Percentiles rank a stretch among this genome's conserved stretches.
These are phyloP conservation scores for Sugiyamaella qingdaonensis DNA, from an alignment of 805 yeast genomes.

Conservation along the genomic window DNA sequence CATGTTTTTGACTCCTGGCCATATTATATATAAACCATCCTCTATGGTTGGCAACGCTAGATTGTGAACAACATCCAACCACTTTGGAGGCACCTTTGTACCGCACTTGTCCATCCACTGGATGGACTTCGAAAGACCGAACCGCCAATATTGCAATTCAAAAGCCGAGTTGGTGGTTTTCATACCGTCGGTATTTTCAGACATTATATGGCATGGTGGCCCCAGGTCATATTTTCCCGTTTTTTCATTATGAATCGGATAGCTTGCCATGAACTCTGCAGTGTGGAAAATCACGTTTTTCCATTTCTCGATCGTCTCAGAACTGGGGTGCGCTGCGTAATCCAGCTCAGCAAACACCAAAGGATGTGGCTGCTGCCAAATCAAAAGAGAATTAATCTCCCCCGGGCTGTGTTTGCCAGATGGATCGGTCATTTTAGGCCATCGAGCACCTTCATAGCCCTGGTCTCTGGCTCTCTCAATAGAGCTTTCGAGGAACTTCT, in stretches of 20 bases:
- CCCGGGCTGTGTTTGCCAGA: conserved; percentile 7
- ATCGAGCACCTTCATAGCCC: conserved; percentile 8
- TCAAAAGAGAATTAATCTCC: conserved; percentile 2
- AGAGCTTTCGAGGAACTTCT: background rate
- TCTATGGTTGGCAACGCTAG: background rate
- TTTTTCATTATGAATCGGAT: background rate
- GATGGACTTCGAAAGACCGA: background rate
- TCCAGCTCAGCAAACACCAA: conserved; percentile 9
- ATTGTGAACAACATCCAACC: background rate
- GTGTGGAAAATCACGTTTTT: background rate
- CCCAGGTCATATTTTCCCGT: conserved; percentile 5
- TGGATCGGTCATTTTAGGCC: conserved; percentile 9
- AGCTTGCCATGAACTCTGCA: conserved; percentile 7
- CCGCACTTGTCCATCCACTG: background rate
- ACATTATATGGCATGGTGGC: conserved; percentile 4
- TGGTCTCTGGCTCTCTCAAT: background rate
- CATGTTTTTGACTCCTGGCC: conserved; percentile 10
- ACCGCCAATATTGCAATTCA: conserved; percentile 6
- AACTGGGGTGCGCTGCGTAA: conserved; percentile 1
- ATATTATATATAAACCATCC: conserved; percentile 5
- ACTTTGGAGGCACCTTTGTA: background rate
- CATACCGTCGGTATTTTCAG: conserved; percentile 6
- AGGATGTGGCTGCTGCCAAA: conserved; percentile 8
- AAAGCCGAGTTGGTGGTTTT: conserved; percentile 4
- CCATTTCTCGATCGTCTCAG: conserved; percentile 4